phyloP scores from a whole-genome alignment of 331 rosid species.

The Quercus lobata region DNA sequence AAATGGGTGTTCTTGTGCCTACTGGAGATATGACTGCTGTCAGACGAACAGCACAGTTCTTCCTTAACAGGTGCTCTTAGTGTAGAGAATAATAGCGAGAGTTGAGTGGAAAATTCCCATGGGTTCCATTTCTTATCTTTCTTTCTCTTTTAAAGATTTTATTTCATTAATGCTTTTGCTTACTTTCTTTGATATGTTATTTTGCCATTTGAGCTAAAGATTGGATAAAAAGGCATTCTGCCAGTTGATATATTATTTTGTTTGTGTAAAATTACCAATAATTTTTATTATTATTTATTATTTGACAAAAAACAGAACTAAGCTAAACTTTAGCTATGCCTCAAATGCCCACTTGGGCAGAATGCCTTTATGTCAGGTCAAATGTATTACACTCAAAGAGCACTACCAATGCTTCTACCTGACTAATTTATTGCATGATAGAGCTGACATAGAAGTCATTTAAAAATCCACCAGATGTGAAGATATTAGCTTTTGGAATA shows the following conservation, averaged over 20 bases:
- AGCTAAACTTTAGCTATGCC: neutral
- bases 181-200: too few relatives aligned
- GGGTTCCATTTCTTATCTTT: neutral
- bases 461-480: neutral
- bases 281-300: too few relatives aligned
- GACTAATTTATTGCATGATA: neutral
- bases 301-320: neutral
- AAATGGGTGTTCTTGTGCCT: conserved; percentile 99
- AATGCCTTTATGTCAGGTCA: neutral
- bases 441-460: neutral
- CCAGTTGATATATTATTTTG: too few relatives aligned
- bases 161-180: too few relatives aligned
- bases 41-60: conserved; percentile 85
- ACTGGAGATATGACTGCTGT: conserved; percentile 99
- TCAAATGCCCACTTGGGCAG: neutral
- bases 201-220: too few relatives aligned
- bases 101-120: conserved; percentile 7
- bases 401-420: neutral
- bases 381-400: neutral
- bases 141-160: neutral
- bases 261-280: too few relatives aligned
- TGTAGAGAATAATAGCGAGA: neutral
- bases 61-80: conserved; percentile 70
- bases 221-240: too few relatives aligned
- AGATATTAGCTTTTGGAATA: neutral